Percentiles rank a stretch among this genome's conserved stretches.
phyloP scores from a whole-genome alignment of 768 basidiomycete genomes.

The Suillus subalutaceus region DNA sequence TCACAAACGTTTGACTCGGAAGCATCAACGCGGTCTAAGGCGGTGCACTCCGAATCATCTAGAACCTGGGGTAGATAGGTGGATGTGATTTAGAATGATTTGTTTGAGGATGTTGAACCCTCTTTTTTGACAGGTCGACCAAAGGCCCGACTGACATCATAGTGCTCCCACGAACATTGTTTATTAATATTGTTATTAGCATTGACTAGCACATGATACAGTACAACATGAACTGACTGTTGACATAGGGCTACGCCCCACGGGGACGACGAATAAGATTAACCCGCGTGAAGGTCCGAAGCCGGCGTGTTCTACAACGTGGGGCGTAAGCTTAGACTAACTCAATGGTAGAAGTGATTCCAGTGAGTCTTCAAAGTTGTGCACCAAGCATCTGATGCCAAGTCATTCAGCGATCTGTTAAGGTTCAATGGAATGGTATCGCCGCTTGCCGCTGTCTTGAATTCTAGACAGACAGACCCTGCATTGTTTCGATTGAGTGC shows the following conservation, averaged over 20 bases:
- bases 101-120: neutral
- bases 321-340: neutral
- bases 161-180: neutral
- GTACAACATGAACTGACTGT: neutral
- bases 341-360: neutral
- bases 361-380: neutral
- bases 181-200: neutral
- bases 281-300: neutral
- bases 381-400: too few species aligned
- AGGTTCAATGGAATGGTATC: neutral
- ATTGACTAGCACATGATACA: neutral
- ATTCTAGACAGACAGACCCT: too few species aligned
- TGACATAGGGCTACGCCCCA: slow-evolving; percentile 1
- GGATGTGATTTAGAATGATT: neutral
- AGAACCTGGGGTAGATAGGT: slow-evolving; percentile 8
- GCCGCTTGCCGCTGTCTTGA: neutral
- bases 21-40: neutral
- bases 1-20: slow-evolving; percentile 2
- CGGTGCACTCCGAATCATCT: neutral
- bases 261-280: neutral
- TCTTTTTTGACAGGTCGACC: neutral
- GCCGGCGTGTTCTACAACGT: neutral
- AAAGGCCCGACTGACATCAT: neutral
- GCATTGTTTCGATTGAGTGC: too few species aligned
- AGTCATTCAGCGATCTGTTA: neutral